Percentiles rank a stretch among this genome's conserved stretches.
Conservation (phyloP, 2,329 filamentous ascomycete species). For the Fusarium humuli region DNA sequence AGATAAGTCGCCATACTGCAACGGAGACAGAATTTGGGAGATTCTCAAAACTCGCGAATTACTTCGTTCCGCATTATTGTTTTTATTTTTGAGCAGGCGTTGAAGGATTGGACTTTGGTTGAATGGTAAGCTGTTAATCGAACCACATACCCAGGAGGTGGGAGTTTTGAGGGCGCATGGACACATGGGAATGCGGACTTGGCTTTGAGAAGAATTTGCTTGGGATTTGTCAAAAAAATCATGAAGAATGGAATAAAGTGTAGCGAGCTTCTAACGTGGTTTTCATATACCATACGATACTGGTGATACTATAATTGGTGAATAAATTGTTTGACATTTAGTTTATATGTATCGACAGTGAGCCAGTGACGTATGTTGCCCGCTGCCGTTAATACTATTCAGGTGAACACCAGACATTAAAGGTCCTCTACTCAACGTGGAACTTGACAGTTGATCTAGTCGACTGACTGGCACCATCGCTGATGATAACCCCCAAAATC, state of each 20-base stretch:
- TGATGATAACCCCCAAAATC: slow-evolving; percentile 84
- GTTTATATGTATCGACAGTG: background rate
- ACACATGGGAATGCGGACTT: slow-evolving; percentile 32
- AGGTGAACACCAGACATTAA: background rate
- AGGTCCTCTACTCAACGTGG: slow-evolving; percentile 37
- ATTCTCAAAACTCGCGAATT: background rate
- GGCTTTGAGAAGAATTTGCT: slow-evolving; percentile 33
- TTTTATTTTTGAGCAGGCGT: slow-evolving; percentile 40
- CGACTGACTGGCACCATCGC: slow-evolving; percentile 62
- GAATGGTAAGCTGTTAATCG: slow-evolving; percentile 38
- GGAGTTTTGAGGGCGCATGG: slow-evolving; percentile 47
- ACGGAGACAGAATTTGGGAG: background rate
- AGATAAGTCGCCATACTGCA: background rate
- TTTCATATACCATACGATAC: slow-evolving; percentile 43
- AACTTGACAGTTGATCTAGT: slow-evolving; percentile 27
- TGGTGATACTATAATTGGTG: slow-evolving; percentile 26
- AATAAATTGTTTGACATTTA: slow-evolving; percentile 17
- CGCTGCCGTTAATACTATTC: background rate
- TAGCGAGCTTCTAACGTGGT: slow-evolving; percentile 17
- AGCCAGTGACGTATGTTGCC: background rate
- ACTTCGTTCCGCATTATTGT: slow-evolving; percentile 15
- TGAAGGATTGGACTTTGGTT: slow-evolving; percentile 29
- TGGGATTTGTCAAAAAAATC: slow-evolving; percentile 32
- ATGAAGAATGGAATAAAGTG: slow-evolving; percentile 20
- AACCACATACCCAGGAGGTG: slow-evolving; percentile 45